Percentiles rank a stretch among this genome's conserved stretches.
Conservation (phyloP, 179 eudicot genomes). For the Pouteria campechiana region DNA sequence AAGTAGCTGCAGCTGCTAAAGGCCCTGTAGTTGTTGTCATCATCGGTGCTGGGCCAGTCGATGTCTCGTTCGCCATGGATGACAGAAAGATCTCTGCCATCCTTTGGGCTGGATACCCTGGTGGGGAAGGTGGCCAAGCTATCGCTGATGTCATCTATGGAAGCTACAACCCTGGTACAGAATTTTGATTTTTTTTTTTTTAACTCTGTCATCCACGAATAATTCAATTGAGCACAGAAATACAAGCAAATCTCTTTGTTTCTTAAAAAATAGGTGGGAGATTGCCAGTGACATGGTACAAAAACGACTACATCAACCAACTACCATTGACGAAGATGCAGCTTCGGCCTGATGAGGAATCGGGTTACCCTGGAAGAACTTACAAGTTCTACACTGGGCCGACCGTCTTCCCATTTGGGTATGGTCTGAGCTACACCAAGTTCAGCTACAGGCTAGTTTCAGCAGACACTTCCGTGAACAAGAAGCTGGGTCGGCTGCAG, state of each 20-base stretch:
- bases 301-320: slow-evolving; percentile 42
- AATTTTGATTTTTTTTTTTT: background rate
- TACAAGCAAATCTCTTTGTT: slow-evolving; percentile 2
- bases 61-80: slow-evolving; percentile 48
- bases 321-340: slow-evolving; percentile 74
- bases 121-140: slow-evolving; percentile 75
- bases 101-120: slow-evolving; percentile 74
- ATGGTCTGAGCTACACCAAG: slow-evolving; percentile 52
- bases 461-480: no score
- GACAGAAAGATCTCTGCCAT: slow-evolving; percentile 43
- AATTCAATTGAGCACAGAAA: no score
- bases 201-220: no score
- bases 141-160: slow-evolving; percentile 59
- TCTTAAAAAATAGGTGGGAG: slow-evolving; percentile 79
- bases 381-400: slow-evolving; percentile 63
- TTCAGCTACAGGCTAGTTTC: slow-evolving; percentile 35
- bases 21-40: slow-evolving; percentile 31
- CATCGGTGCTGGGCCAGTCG: slow-evolving; percentile 46
- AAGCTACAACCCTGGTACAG: slow-evolving; percentile 39
- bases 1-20: slow-evolving; percentile 29
- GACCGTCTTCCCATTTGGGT: slow-evolving; percentile 45
- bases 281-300: slow-evolving; percentile 73
- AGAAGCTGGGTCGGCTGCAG: no score
- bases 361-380: slow-evolving; percentile 67
- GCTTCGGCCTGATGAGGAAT: slow-evolving; percentile 56